Conservation (phyloP, 2,329 filamentous ascomycete species). For the Exophiala viscosa region DNA sequence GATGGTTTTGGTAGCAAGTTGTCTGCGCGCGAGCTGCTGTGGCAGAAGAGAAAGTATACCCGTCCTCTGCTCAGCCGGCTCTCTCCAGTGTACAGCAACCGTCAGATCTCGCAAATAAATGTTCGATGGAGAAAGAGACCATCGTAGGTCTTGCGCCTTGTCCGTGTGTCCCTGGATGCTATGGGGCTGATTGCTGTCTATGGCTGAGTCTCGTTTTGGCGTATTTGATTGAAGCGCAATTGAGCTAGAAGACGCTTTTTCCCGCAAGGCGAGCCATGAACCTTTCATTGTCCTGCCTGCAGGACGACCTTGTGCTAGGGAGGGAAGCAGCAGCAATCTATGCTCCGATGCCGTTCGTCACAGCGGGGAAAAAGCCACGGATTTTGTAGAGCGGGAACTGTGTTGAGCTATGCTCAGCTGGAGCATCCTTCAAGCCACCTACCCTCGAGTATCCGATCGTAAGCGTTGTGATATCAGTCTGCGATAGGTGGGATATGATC, state of each 20-base stretch:
- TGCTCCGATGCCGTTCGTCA: not conserved
- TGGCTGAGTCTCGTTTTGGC: not conserved
- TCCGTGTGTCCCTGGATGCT: not conserved
- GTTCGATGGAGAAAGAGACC: not conserved
- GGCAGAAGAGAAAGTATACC: not conserved
- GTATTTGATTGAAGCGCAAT: not conserved
- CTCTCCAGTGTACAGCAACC: not conserved
- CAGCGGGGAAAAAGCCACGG: not conserved
- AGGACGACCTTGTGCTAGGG: not conserved
- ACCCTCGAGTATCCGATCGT: not conserved
- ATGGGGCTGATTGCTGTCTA: not conserved
- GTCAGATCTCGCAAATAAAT: not conserved
- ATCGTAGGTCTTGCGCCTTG: not conserved
- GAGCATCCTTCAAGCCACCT: not conserved
- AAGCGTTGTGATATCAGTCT: not conserved
- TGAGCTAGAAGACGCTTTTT: not conserved
- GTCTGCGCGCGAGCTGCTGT: not conserved
- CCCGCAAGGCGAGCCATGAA: not conserved
- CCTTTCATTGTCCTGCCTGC: not conserved
- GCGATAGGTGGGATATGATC: not conserved
- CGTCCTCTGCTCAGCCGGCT: not conserved
- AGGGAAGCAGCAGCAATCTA: not conserved
- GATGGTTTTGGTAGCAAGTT: constrained; percentile 44
- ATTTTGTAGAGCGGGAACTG: not conserved
- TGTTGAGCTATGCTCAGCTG: not conserved